Evolutionary conservation across 2,329 filamentous ascomycete species (phyloP).

Genomic region (Clonostachys byssicola): DNA sequence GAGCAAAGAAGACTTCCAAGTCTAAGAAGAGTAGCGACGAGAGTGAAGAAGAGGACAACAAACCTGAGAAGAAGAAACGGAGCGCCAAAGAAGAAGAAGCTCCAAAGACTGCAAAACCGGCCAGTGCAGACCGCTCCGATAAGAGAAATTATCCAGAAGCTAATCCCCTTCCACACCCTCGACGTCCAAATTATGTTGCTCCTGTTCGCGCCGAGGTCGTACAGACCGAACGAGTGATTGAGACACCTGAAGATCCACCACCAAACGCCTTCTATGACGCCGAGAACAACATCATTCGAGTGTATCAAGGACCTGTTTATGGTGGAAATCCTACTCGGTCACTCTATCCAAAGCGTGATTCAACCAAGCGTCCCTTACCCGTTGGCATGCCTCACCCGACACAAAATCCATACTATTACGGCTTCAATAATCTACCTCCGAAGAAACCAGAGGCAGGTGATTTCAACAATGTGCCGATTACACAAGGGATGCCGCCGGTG

Average conservation of each 20-base stretch:
- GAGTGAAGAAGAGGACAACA: slow-evolving; percentile 6
- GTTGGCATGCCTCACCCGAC: slow-evolving; percentile 36
- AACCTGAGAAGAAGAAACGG: slow-evolving; percentile 5
- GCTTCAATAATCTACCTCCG: slow-evolving; percentile 20
- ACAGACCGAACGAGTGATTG: slow-evolving; percentile 51
- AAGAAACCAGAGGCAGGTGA: background rate
- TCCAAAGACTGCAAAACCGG: slow-evolving; percentile 5
- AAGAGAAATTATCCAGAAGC: slow-evolving; percentile 17
- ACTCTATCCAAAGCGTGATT: slow-evolving; percentile 37
- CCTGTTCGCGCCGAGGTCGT: slow-evolving; percentile 44
- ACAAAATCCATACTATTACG: slow-evolving; percentile 36
- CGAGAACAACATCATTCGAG: slow-evolving; percentile 45
- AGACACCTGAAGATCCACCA: slow-evolving; percentile 44
- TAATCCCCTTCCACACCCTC: slow-evolving; percentile 20
- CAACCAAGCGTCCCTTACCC: slow-evolving; percentile 23
- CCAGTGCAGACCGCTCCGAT: slow-evolving; percentile 3
- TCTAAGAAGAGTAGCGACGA: slow-evolving; percentile 5
- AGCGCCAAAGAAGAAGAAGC: background rate
- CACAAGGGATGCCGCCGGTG: slow-evolving; percentile 17
- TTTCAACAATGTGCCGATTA: slow-evolving; percentile 8
- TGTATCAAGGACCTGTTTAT: slow-evolving; percentile 54
- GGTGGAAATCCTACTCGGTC: slow-evolving; percentile 39
- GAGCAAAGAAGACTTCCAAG: background rate
- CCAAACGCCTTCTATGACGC: slow-evolving; percentile 57
- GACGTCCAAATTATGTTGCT: slow-evolving; percentile 39